Conservation (phyloP, 2,329 filamentous ascomycete species). For the Hymenoscyphus fraxineus region DNA sequence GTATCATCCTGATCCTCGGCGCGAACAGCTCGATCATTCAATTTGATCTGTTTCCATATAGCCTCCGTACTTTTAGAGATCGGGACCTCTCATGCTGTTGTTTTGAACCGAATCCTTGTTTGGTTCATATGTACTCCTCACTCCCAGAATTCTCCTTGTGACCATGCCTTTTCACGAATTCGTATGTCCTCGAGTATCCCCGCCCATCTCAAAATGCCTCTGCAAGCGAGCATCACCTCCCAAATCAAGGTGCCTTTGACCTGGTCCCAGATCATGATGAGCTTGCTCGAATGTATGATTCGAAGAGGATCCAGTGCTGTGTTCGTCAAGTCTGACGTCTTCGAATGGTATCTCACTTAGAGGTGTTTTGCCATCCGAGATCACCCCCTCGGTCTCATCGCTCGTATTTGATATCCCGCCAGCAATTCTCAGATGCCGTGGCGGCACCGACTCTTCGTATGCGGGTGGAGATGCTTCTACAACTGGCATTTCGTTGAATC, state of each 20-base stretch:
- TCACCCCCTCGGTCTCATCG: slow-evolving; percentile 24
- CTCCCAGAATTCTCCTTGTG: neutral
- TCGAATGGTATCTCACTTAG: slow-evolving; percentile 32
- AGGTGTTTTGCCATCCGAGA: slow-evolving; percentile 30
- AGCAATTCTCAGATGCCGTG: slow-evolving; percentile 20
- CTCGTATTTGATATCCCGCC: slow-evolving; percentile 16
- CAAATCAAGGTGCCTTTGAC: neutral
- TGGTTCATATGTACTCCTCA: neutral
- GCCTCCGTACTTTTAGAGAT: neutral
- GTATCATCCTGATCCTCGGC: neutral
- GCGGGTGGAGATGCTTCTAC: slow-evolving; percentile 22
- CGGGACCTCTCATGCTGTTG: neutral
- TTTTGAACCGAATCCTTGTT: no score
- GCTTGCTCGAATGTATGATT: slow-evolving; percentile 20
- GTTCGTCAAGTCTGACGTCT: slow-evolving; percentile 26
- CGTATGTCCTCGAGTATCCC: slow-evolving; percentile 28
- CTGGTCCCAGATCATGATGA: slow-evolving; percentile 14
- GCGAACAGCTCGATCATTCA: neutral
- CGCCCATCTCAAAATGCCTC: slow-evolving; percentile 20
- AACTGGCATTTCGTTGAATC: neutral
- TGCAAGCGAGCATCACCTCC: slow-evolving; percentile 1
- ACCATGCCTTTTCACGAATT: slow-evolving; percentile 21
- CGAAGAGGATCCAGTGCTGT: slow-evolving; percentile 17
- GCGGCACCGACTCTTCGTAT: slow-evolving; percentile 26
- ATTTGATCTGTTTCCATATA: neutral